These are phyloP conservation scores for Cladosporium halotolerans DNA, from an alignment of 2,329 filamentous ascomycete species.

Conservation along the genomic window DNA sequence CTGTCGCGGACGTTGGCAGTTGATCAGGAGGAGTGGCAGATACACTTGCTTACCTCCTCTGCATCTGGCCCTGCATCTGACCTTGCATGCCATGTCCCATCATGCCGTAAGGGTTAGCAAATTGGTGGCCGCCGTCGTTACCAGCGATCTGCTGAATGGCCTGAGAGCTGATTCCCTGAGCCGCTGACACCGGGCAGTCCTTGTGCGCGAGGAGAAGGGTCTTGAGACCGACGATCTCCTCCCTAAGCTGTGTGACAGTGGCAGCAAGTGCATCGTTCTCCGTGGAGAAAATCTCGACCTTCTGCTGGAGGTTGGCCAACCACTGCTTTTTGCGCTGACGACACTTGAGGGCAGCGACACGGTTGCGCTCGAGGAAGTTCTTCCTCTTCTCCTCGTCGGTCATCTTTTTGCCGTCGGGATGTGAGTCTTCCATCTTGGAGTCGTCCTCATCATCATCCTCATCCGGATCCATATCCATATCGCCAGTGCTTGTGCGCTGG, in stretches of 20 bases:
- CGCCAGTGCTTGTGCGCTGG: constrained; percentile 53
- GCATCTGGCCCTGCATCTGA: constrained; percentile 28
- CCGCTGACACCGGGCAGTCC: constrained; percentile 87
- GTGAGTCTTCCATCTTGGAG: constrained; percentile 30
- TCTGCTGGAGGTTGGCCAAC: constrained; percentile 88
- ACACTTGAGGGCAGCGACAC: constrained; percentile 93
- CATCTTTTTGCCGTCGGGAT: constrained; percentile 71
- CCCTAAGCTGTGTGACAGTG: constrained; percentile 76
- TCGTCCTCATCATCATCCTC: constrained; percentile 52
- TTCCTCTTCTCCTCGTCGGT: constrained; percentile 97
- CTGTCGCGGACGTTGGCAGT: constrained; percentile 5
- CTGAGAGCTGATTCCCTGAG: constrained; percentile 61
- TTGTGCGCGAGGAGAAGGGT: constrained; percentile 90
- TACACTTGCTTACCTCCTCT: constrained; percentile 27
- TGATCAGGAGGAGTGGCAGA: background rate
- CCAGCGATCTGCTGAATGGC: constrained; percentile 47
- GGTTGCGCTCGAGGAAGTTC: constrained; percentile 93
- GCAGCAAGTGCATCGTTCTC: constrained; percentile 85
- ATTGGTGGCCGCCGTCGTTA: constrained; percentile 36
- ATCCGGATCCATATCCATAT: constrained; percentile 42
- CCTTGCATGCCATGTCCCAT: constrained; percentile 30
- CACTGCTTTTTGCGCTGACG: constrained; percentile 98
- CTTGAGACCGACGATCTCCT: constrained; percentile 93
- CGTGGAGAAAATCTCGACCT: constrained; percentile 85
- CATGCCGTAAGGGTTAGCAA: constrained; percentile 45